Percentiles rank a stretch among this genome's conserved stretches.
Evolutionary conservation across 2,329 filamentous ascomycete genomes (phyloP).

Genomic region (Fusarium clavum): DNA sequence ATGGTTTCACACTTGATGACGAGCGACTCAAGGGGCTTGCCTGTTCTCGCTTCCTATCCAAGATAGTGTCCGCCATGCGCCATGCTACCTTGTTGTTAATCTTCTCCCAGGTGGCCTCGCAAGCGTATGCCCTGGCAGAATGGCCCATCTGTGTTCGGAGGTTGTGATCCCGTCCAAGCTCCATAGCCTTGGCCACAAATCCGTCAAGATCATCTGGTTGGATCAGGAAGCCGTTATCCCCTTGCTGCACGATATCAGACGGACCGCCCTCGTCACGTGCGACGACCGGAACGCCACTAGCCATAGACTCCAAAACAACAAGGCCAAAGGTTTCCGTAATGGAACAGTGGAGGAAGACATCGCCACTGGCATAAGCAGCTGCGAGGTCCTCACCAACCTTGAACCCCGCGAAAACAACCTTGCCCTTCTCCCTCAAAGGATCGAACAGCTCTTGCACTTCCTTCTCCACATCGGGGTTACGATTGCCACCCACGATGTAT

Average conservation of each 20-base stretch:
- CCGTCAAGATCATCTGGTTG: slow-evolving; percentile 67
- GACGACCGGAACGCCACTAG: slow-evolving; percentile 75
- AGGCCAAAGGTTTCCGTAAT: slow-evolving; percentile 79
- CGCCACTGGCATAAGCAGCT: slow-evolving; percentile 74
- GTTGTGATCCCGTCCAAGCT: slow-evolving; percentile 59
- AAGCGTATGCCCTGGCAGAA: slow-evolving; percentile 66
- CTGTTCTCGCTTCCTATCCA: slow-evolving; percentile 55
- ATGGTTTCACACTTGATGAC: slow-evolving; percentile 28
- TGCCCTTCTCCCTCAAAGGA: slow-evolving; percentile 58
- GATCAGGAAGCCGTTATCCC: slow-evolving; percentile 70
- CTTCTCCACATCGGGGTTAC: slow-evolving; percentile 70
- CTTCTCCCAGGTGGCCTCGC: slow-evolving; percentile 76
- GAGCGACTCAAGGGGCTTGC: slow-evolving; percentile 22
- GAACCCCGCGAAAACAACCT: slow-evolving; percentile 75
- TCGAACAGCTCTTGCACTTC: slow-evolving; percentile 71
- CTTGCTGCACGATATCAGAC: slow-evolving; percentile 72
- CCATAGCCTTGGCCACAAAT: slow-evolving; percentile 66
- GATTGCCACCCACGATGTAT: slow-evolving; percentile 75
- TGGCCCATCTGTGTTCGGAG: slow-evolving; percentile 60
- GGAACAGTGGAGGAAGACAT: slow-evolving; percentile 78
- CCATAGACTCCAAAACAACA: slow-evolving; percentile 78
- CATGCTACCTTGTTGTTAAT: slow-evolving; percentile 77
- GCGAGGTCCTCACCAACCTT: slow-evolving; percentile 70
- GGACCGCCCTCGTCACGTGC: slow-evolving; percentile 77
- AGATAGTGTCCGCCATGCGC: slow-evolving; percentile 68